Evolutionary conservation across 768 basidiomycete genomes (phyloP).

Genomic region (Suillus decipiens): DNA sequence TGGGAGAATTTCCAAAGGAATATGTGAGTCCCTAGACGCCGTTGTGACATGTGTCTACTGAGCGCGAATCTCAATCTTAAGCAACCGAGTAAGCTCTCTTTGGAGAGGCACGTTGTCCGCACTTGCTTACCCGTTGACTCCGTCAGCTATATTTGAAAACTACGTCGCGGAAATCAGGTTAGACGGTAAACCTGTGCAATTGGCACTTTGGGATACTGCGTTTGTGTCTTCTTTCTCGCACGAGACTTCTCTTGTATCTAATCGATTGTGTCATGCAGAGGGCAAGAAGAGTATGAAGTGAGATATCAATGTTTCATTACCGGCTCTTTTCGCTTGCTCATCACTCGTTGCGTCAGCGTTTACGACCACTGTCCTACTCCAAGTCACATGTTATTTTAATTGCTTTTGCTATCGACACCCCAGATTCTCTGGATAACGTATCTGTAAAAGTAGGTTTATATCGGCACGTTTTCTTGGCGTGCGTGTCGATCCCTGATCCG

Average conservation of each 20-base stretch:
- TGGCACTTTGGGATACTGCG: constrained; percentile 99
- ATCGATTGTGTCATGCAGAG: constrained; percentile 49
- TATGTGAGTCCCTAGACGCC: constrained; percentile 61
- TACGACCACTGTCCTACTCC: constrained; percentile 96
- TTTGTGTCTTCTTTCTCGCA: constrained; percentile 44
- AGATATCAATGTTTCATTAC: constrained; percentile 2
- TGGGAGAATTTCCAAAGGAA: constrained; percentile 95
- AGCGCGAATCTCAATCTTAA: constrained; percentile 19
- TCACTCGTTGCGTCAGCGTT: constrained; percentile 53
- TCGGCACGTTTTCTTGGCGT: constrained; percentile 13
- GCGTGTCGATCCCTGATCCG: constrained; percentile 15
- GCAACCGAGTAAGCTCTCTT: constrained; percentile 48
- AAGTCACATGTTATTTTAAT: constrained; percentile 99
- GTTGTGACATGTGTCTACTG: constrained; percentile 11
- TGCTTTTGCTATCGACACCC: constrained; percentile 94
- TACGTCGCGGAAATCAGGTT: constrained; percentile 98
- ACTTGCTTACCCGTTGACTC: constrained; percentile 6
- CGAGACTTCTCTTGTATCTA: constrained; percentile 6
- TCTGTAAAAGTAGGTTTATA: constrained; percentile 70
- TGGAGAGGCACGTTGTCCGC: neutral
- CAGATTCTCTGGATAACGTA: constrained; percentile 96
- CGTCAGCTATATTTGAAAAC: constrained; percentile 92
- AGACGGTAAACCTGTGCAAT: constrained; percentile 96
- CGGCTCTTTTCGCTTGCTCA: constrained; percentile 7
- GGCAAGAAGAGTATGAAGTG: constrained; percentile 98